A percentile compares a stretch with the other conserved stretches of the same genome.
phyloP scores from a whole-genome alignment of 768 basidiomycete genomes.

The Cystofilobasidium capitatum region DNA sequence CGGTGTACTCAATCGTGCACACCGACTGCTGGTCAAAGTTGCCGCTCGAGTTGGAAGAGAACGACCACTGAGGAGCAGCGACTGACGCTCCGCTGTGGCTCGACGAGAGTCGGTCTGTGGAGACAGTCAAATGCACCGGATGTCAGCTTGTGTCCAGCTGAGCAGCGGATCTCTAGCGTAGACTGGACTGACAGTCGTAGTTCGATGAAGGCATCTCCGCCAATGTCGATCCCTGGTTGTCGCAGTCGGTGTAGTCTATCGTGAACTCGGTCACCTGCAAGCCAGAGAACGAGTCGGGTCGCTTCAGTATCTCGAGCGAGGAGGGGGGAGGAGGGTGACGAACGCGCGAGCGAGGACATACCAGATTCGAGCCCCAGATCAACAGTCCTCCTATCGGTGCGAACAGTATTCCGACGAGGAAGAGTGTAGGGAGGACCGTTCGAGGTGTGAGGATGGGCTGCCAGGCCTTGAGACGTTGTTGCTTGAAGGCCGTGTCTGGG shows the following conservation, averaged over 20 bases:
- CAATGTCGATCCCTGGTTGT: constrained; percentile 52
- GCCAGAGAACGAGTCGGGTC: constrained; percentile 33
- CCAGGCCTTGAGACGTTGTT: constrained; percentile 99
- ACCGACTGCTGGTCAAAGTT: constrained; percentile 46
- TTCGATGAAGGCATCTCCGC: constrained; percentile 46
- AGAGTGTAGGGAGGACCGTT: constrained; percentile 90
- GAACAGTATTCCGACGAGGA: constrained; percentile 88
- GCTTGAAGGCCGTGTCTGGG: constrained; percentile 95
- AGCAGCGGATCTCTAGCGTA: background rate
- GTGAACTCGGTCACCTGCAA: constrained; percentile 78
- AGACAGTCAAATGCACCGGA: background rate
- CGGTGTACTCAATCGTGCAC: constrained; percentile 71
- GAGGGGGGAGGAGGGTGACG: background rate
- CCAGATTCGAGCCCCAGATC: constrained; percentile 74
- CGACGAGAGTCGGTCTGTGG: constrained; percentile 41
- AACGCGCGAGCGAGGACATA: constrained; percentile 34
- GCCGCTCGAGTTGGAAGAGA: constrained; percentile 48
- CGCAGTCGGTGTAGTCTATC: constrained; percentile 90
- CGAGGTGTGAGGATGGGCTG: constrained; percentile 98
- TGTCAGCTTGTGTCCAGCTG: background rate
- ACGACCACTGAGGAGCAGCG: constrained; percentile 62
- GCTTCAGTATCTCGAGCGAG: constrained; percentile 7
- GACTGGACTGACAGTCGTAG: constrained; percentile 35
- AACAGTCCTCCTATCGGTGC: constrained; percentile 91
- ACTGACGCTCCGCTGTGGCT: constrained; percentile 40